A percentile compares a stretch with the other conserved stretches of the same genome.
Evolutionary conservation across 768 basidiomycete genomes (phyloP).

Genomic region (Naganishia randhawae): DNA sequence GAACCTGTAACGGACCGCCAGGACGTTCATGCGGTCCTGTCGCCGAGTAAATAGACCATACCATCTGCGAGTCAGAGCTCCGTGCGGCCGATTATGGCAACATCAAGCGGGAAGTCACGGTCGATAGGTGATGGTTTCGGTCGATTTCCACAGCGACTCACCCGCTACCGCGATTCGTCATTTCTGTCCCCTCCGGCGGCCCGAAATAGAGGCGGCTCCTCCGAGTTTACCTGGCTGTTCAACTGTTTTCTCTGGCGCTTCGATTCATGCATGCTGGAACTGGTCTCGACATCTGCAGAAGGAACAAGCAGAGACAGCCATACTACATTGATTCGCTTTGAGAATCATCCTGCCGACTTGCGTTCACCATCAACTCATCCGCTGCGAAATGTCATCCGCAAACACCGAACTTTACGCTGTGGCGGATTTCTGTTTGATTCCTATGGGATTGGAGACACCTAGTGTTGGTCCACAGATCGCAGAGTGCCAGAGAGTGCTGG

Average conservation of each 20-base stretch:
- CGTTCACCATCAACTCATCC: too few relatives aligned
- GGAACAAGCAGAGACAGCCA: not conserved
- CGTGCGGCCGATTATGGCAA: too few relatives aligned
- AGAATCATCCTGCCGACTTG: too few relatives aligned
- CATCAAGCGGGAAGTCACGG: too few relatives aligned
- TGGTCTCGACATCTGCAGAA: not conserved
- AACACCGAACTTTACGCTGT: constrained; percentile 42
- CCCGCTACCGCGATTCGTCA: not conserved
- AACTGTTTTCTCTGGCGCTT: too few relatives aligned
- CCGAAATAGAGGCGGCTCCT: too few relatives aligned
- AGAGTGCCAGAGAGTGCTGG: constrained; percentile 70
- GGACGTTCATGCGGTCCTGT: not conserved
- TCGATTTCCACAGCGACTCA: too few relatives aligned
- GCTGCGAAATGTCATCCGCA: not conserved
- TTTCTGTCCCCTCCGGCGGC: not conserved
- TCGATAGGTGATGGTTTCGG: too few relatives aligned
- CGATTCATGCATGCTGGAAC: too few relatives aligned
- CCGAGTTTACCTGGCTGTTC: too few relatives aligned
- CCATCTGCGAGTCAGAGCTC: too few relatives aligned
- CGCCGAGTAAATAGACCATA: not conserved
- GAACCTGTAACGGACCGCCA: not conserved
- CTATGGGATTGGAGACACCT: constrained; percentile 42
- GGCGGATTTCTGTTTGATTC: constrained; percentile 50
- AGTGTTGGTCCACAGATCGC: constrained; percentile 47
- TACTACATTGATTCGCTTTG: too few relatives aligned